A percentile compares a stretch with the other conserved stretches of the same genome.
phyloP scores from a whole-genome alignment of 805 yeast genomes.

The Yamadazyma sp. region DNA sequence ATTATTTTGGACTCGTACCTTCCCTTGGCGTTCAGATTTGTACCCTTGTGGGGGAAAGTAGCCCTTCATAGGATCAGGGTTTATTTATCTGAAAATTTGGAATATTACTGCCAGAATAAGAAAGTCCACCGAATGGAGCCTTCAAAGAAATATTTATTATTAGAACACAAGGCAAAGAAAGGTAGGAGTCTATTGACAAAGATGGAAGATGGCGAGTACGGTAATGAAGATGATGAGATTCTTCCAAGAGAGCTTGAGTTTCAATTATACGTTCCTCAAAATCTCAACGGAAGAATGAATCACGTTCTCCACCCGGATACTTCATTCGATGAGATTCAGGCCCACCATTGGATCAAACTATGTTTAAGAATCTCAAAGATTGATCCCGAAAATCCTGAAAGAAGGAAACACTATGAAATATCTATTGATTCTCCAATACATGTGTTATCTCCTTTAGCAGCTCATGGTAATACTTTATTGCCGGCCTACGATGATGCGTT shows the following conservation, averaged over 20 bases:
- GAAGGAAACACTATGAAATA: slow-evolving; percentile 90
- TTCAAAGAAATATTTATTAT: slow-evolving; percentile 68
- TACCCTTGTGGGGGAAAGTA: slow-evolving; percentile 80
- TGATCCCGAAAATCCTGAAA: slow-evolving; percentile 52
- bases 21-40: slow-evolving; percentile 80
- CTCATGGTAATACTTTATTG: slow-evolving; percentile 74
- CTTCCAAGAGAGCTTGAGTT: slow-evolving; percentile 80
- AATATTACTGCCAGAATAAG: slow-evolving; percentile 82
- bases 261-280: slow-evolving; percentile 80
- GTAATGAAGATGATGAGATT: slow-evolving; percentile 52
- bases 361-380: slow-evolving; percentile 73
- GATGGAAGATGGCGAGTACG: slow-evolving; percentile 25
- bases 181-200: slow-evolving; percentile 50
- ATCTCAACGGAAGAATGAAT: slow-evolving; percentile 52
- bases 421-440: slow-evolving; percentile 94
- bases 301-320: slow-evolving; percentile 78
- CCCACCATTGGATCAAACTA: slow-evolving; percentile 94
- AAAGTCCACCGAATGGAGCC: slow-evolving; percentile 94
- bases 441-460: slow-evolving; percentile 70
- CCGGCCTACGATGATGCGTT: slow-evolving; percentile 60
- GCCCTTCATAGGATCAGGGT: slow-evolving; percentile 83
- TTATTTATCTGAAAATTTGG: slow-evolving; percentile 84
- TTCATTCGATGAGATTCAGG: slow-evolving; percentile 71
- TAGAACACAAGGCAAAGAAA: slow-evolving; percentile 72
- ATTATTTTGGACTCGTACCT: slow-evolving; percentile 79